Evolutionary conservation across 495 filamentous ascomycete species (phyloP).

Genomic region (Opeltia flavorubescens): DNA sequence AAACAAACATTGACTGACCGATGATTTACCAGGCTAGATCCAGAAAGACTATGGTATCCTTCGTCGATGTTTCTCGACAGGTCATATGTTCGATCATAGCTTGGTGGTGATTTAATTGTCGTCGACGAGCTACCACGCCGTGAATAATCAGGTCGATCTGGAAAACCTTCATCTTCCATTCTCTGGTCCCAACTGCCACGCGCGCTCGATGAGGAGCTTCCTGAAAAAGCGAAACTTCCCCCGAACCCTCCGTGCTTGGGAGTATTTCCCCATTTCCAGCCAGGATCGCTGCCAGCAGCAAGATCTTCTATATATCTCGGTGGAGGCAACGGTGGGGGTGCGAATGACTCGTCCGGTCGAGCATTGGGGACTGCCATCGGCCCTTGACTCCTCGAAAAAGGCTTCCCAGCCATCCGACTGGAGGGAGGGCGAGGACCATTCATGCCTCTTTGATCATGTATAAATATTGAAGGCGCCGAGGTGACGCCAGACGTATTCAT

Average conservation of each 20-base stretch:
- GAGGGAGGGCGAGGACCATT: slow-evolving; percentile 12
- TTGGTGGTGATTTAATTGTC: slow-evolving; percentile 21
- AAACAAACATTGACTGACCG: slow-evolving; percentile 18
- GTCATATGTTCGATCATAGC: slow-evolving; percentile 16
- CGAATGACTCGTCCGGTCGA: slow-evolving; percentile 23
- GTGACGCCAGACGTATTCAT: slow-evolving; percentile 46
- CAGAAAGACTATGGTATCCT: slow-evolving; percentile 36
- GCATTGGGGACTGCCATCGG: slow-evolving; percentile 45
- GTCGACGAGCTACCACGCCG: slow-evolving; percentile 23
- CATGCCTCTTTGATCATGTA: slow-evolving; percentile 34
- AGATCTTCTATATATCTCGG: slow-evolving; percentile 40
- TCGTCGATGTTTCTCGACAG: slow-evolving; percentile 27
- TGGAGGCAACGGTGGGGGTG: slow-evolving; percentile 50
- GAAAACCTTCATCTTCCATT: slow-evolving; percentile 10
- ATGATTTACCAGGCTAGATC: slow-evolving; percentile 24
- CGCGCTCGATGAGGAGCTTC: slow-evolving; percentile 41
- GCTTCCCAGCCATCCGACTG: slow-evolving; percentile 15
- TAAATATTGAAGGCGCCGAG: slow-evolving; percentile 36
- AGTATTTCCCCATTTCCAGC: slow-evolving; percentile 44
- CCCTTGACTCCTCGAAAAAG: slow-evolving; percentile 25
- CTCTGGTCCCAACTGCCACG: slow-evolving; percentile 29
- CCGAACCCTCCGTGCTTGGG: slow-evolving; percentile 15
- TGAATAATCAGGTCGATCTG: slow-evolving; percentile 17
- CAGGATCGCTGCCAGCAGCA: slow-evolving; percentile 41
- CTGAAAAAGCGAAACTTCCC: slow-evolving; percentile 23